Base-by-base conservation (phyloP, 2,329 filamentous ascomycete genomes). In the Diaporthe vexans region DNA sequence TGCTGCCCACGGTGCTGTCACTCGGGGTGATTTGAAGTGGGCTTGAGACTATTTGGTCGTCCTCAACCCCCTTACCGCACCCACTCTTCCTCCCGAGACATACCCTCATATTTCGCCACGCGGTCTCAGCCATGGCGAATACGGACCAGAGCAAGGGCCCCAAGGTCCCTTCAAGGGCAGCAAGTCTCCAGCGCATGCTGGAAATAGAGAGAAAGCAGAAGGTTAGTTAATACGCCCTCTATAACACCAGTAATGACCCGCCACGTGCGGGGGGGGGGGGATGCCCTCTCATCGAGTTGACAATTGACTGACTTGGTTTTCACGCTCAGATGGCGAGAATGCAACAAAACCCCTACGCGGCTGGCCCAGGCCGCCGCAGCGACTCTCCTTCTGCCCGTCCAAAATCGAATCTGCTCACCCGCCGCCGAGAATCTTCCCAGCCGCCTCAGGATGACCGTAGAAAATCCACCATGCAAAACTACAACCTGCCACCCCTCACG, bases 181-280 rank as follows among this genome's bases (percentile, higher is more conserved):
- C 86, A 79, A 90, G 86, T 80, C 86, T 91, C 76, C 85, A 90
- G 80, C 86, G 84, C 74, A 91, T 91, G 89, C 84, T 91, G 65
- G 88, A 91, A 77, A 81, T 91, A 69, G 90, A 91, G 79, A 89
- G 88, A 79, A 85, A 85, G 79, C 86, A 84, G 81, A 90, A 89
- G 87, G 90, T 91, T 84, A 84, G 59, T 71, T 43, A 72, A 24
- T n/a, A 57, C 72, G 24, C 51, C 59, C 8, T 21, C 68, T 57
- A 46, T 71, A 33, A 56, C 52, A 65, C 56, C 48, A 73, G 58
- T 57, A 73, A 73, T 48, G 33, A 48, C 58, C 13, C 46, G 37
- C 37, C 2, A 33, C 33, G 43, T 19, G 57, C 37, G 37, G 11
- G 37, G 11, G 10, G 35, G 35, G 10, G 10, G 11, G 35, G 24